Evolutionary conservation across 116 monocot species (phyloP), one percentile per base, ranked within the genome.

Genomic region (Posidonia oceanica): DNA sequence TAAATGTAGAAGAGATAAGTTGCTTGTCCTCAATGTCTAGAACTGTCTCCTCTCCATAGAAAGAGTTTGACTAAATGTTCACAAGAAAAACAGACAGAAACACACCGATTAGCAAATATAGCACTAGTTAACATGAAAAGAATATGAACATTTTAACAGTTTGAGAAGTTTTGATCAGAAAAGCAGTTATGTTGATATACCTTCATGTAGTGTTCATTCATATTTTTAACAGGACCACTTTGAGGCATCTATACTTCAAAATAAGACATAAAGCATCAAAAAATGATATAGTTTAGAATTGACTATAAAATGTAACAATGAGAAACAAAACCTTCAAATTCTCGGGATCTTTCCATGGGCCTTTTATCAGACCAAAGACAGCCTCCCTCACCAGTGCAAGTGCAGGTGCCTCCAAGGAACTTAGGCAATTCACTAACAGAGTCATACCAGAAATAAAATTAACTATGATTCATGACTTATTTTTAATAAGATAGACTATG

Each of bases 311-410:
- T 41, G 60, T 8, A 38, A 60, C 22, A 39, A 54, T 64, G 15
- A 7, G 7, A 76, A 57, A 14, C 23, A 42, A 36, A 44, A 98
- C 98, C 90, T 81, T 93, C 67, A 98, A 11, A 14, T 93, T 76
- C 41, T 93, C 98, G 65, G 90, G 70, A 75, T 98, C 90, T 63
- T 98, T 93, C 98, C 93, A 98, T 64, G 98, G 98, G 52, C 98
- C 98, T 78, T 78, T 98, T 98, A 54, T 98, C 93, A 37, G 93
- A 93, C 16, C 81, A 72, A 60, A 98, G 81, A 61, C 98, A 98
- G 10, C 98, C 98, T 55, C 93, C 98, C 56, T 84, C 23, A 37
- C 78, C 78, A 3, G 80, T 66, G 62, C 98, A 98, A 37, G 75
- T 84, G 70, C 93, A 98, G 58, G 87, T 82, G 20, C 98, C 98